Conservation (phyloP, 1,284 basidiomycete genomes). For the Trichosporon asahii region DNA sequence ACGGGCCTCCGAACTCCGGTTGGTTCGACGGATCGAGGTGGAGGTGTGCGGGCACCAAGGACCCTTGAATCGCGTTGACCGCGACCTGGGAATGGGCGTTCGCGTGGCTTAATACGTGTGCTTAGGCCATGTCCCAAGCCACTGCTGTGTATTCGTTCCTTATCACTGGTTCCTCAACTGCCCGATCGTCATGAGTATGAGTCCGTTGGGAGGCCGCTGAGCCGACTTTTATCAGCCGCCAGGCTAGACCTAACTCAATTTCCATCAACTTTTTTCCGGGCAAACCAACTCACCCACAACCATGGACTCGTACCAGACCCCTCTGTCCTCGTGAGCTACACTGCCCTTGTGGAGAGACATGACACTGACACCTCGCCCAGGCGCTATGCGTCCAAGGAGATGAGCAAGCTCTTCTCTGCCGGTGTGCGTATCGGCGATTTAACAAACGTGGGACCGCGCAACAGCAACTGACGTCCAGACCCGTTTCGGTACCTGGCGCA, state of each 20-base stretch:
- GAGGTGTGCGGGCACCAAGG: background rate
- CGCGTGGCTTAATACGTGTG: conserved; percentile 8
- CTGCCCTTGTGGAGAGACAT: background rate
- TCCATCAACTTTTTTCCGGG: background rate
- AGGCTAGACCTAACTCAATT: background rate
- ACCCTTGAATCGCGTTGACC: background rate
- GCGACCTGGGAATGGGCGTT: background rate
- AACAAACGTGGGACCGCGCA: background rate
- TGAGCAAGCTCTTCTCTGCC: conserved; percentile 92
- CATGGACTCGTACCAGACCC: conserved; percentile 57
- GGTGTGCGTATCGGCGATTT: conserved; percentile 57
- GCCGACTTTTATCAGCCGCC: conserved; percentile 1
- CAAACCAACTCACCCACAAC: conserved; percentile 8
- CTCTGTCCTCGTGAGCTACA: conserved; percentile 53
- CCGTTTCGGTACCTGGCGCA: conserved; percentile 94
- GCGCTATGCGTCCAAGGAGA: conserved; percentile 98
- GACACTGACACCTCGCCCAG: conserved; percentile 53
- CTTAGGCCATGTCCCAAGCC: background rate
- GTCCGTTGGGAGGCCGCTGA: background rate
- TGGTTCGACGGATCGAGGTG: too few relatives aligned
- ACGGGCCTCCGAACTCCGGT: background rate
- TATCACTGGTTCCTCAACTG: conserved; percentile 4
- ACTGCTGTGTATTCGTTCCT: too few relatives aligned
- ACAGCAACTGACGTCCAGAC: conserved; percentile 58
- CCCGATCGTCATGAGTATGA: conserved; percentile 10